Evolutionary conservation across 257 asterid genomes (phyloP).

Genomic region (Nicotiana attenuata): DNA sequence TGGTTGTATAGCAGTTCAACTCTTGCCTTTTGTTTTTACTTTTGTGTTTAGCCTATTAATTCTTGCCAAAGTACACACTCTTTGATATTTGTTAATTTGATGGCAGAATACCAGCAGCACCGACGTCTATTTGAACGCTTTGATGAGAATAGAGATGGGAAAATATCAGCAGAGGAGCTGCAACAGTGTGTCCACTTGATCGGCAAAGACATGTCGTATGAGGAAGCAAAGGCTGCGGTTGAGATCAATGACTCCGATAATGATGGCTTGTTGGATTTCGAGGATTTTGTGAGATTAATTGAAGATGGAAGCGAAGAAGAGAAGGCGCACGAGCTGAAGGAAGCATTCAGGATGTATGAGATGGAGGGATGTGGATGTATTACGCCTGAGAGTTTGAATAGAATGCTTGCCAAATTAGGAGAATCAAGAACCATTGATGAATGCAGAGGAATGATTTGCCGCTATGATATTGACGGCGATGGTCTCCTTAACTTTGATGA

Average conservation of each 20-base stretch:
- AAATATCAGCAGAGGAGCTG: constrained; percentile 30
- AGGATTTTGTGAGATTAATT: constrained; percentile 45
- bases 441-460: constrained; percentile 48
- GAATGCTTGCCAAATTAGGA: constrained; percentile 55
- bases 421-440: constrained; percentile 39
- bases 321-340: constrained; percentile 34
- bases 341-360: constrained; percentile 60
- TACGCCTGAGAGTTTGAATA: constrained; percentile 53
- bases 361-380: constrained; percentile 48
- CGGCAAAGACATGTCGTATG: constrained; percentile 29
- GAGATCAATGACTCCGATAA: constrained; percentile 35
- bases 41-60: background rate
- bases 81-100: background rate
- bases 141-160: constrained; percentile 30
- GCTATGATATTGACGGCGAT: constrained; percentile 58
- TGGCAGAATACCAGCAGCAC: constrained; percentile 23
- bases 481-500: constrained; percentile 60
- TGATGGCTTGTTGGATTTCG: constrained; percentile 50
- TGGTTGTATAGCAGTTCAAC: background rate
- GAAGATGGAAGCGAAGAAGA: constrained; percentile 57
- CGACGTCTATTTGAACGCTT: constrained; percentile 28
- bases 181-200: constrained; percentile 13
- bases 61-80: background rate
- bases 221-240: constrained; percentile 39
- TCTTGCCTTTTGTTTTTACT: background rate